Base-by-base conservation (phyloP, 768 basidiomycete genomes). In the Mycena haematopus region DNA sequence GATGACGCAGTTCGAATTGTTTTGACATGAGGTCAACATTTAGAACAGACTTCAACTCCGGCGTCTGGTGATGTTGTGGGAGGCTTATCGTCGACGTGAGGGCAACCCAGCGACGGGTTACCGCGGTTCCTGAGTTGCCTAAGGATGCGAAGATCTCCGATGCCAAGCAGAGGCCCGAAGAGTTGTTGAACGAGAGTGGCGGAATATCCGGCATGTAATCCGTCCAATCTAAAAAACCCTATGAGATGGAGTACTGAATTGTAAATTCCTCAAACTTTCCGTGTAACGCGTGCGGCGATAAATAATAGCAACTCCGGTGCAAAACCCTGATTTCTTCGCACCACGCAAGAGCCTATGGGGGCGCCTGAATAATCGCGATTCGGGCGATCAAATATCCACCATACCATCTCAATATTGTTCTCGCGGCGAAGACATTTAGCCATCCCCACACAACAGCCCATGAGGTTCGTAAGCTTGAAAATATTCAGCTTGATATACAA, bases 1-100 rank as follows among this genome's bases (percentile, higher is more conserved):
- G 76, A 65, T 78, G 76, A 13, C 73, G 71, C 10, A 69, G 58
- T 33, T 68, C 45, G 9, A 66, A 29, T 13, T 68, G 38, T 14
- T 42, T 45, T 1, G 57, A 35, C 2, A 31, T 49, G 3, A 57
- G 59, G 0, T 55, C 57, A 21, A 35, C 38, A 44, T 64, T 56
- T 22, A 50, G 45, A 15, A 66, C 25, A 9, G 60, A 22, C 9
- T 60, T 47, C 22, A 63, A 38, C 21, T 22, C 61, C 10, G 68
- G 62, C 5, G 67, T 68, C 10, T 42, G 38, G 54, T 72, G 72
- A 2, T 4, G 36, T 15, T 36, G 4, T 31, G 29, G 29, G 29
- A 31, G 29, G 29, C 9, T 31, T 31, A 31, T 31, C 29, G 29
- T 31, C 29, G 29, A 31, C 6, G 29, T 31, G n/a, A n/a, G n/a